Percentiles rank a stretch among this genome's conserved stretches.
Evolutionary conservation across 495 filamentous ascomycete species (phyloP).

Genomic region (Pyronema omphalodes): DNA sequence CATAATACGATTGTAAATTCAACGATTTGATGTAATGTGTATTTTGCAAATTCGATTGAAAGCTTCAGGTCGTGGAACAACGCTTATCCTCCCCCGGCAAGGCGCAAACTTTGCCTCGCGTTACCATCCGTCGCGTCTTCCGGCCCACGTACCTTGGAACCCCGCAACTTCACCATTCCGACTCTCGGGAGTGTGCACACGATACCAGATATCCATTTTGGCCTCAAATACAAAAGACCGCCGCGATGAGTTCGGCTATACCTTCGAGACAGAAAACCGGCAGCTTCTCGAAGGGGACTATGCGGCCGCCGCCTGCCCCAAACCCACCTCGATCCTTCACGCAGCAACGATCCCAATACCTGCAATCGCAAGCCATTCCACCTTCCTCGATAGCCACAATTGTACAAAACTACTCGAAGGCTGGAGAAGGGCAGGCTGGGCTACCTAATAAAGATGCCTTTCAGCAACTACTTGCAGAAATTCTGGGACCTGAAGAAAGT

Average conservation of each 20-base stretch:
- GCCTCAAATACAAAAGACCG: neutral
- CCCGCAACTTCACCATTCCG: too few species aligned
- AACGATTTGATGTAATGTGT: too few species aligned
- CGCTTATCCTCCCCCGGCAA: too few species aligned
- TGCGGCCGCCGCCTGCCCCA: conserved; percentile 1
- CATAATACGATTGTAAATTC: too few species aligned
- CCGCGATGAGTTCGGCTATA: neutral
- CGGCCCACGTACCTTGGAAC: too few species aligned
- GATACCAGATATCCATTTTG: too few species aligned
- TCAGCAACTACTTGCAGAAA: conserved; percentile 44
- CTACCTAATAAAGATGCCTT: conserved; percentile 37
- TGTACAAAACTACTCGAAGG: conserved; percentile 30
- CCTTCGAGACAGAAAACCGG: neutral
- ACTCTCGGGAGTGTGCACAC: too few species aligned
- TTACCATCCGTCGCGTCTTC: too few species aligned
- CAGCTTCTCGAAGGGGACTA: neutral
- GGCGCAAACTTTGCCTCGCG: too few species aligned
- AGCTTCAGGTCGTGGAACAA: too few species aligned
- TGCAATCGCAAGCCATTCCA: neutral
- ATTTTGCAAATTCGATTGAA: too few species aligned
- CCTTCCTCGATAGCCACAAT: conserved; percentile 35
- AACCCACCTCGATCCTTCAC: neutral
- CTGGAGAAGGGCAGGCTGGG: conserved; percentile 21
- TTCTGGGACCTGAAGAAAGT: conserved; percentile 32
- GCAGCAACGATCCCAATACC: neutral